Evolutionary conservation across 768 basidiomycete genomes (phyloP), one percentile per base, ranked within the genome.

Genomic region (Mycena venus): DNA sequence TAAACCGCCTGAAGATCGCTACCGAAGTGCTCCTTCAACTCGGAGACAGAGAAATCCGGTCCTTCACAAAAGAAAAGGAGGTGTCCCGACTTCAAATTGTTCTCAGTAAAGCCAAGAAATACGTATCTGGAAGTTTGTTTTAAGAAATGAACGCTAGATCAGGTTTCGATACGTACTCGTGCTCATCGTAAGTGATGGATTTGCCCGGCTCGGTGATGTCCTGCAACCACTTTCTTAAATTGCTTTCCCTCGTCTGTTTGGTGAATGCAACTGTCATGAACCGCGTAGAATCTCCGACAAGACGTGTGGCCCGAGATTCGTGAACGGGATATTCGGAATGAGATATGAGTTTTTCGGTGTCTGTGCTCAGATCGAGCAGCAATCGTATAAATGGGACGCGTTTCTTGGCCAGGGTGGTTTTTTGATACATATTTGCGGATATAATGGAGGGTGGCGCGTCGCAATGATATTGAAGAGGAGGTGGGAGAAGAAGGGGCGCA

Each of bases 41-140:
- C 49, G 2, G 69, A 49, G 27, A 75, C 72, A 1, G 78, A 70
- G 53, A 60, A 75, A 19, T 75, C 70, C 11, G 36, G 15, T 6
- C 71, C 77, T 58, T 79, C 78, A 1, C 69, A 55, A 53, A 79
- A 79, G 44, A 78, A 78, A 3, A 78, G 31, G 5, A 79, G 10
- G 25, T 74, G 67, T 3, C 73, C 74, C 8, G 76, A 29, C 32
- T 78, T 78, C n/a, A 79, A 60, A 38, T 74, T 69, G 21, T 53
- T 70, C 61, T 79, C 79, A 1, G 75, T 78, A 36, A 49, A 77
- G 0, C 79, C 79, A 3, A 79, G 65, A 34, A 78, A 79, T 0
- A 59, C 38, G 25, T 75, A 79, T 59, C 79, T 79, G n/a, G 21
- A 31, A 17, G 8, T 3, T 21, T 0, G 44, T 27, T n/a, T 62